These are phyloP conservation scores for Blastobotrys illinoisensis DNA, from an alignment of 1,139 yeast species.

Conservation along the genomic window DNA sequence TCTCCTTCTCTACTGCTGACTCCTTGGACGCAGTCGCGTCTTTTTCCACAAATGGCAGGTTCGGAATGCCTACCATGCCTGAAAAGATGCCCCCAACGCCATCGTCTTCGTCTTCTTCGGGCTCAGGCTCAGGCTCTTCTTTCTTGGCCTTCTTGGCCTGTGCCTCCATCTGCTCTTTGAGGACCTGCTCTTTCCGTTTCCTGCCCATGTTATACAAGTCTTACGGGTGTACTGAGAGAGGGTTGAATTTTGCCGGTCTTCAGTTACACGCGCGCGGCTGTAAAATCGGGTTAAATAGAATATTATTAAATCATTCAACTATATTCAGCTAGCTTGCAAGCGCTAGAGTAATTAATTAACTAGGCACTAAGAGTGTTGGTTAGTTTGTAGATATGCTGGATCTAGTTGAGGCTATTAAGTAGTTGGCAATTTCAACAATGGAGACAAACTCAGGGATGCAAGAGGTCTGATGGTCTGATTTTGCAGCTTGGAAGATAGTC, in stretches of 20 bases:
- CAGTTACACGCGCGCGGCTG: neutral
- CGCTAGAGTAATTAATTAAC: too few relatives aligned
- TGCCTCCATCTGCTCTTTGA: constrained; percentile 1
- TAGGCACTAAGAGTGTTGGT: too few relatives aligned
- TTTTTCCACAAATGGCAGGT: constrained; percentile 8
- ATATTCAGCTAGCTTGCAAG: too few relatives aligned
- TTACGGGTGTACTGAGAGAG: neutral
- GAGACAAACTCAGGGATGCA: too few relatives aligned
- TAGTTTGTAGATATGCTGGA: too few relatives aligned
- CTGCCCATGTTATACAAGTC: neutral
- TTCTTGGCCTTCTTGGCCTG: constrained; percentile 4
- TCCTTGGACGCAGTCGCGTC: constrained; percentile 14
- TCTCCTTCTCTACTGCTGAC: constrained; percentile 39
- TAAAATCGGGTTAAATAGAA: too few relatives aligned
- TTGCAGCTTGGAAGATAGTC: neutral
- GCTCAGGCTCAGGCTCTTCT: constrained; percentile 24
- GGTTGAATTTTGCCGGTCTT: neutral
- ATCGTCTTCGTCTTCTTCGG: constrained; percentile 37
- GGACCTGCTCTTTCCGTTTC: constrained; percentile 1
- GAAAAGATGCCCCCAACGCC: constrained; percentile 16
- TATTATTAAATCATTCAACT: too few relatives aligned
- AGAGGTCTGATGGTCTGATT: neutral
- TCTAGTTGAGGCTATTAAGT: too few relatives aligned
- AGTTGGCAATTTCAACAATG: too few relatives aligned
- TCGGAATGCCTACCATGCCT: constrained; percentile 9